Conservation (phyloP, 495 filamentous ascomycete genomes). For the Hypoxylon lienhwacheense region DNA sequence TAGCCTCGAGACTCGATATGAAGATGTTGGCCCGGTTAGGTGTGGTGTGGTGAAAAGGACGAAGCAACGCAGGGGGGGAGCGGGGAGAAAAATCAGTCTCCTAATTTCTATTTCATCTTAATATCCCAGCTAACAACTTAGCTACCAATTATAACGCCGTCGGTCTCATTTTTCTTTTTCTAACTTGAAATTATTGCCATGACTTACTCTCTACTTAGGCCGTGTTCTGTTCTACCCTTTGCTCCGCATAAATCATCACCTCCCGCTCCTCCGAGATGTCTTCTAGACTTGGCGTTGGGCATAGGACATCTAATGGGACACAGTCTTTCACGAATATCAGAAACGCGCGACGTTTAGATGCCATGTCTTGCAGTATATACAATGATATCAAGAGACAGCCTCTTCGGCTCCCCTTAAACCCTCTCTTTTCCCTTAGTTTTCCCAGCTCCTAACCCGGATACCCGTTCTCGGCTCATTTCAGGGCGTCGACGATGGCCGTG, state of each 20-base stretch:
- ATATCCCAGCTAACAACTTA: conserved; percentile 20
- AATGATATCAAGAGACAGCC: conserved; percentile 13
- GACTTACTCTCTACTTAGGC: conserved; percentile 17
- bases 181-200: conserved; percentile 14
- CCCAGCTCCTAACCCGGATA: neutral
- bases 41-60: neutral
- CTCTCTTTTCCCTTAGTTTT: conserved; percentile 1
- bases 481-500: conserved; percentile 56
- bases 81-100: neutral
- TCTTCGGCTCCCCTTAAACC: neutral
- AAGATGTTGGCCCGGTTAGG: neutral
- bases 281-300: neutral
- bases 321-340: neutral
- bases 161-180: conserved; percentile 21
- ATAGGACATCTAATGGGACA: neutral
- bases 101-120: conserved; percentile 8
- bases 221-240: neutral
- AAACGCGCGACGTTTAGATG: conserved; percentile 23
- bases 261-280: neutral
- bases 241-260: no score
- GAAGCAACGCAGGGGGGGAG: neutral
- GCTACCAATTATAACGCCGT: no score
- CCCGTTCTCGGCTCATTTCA: conserved; percentile 38
- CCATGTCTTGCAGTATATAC: conserved; percentile 24
- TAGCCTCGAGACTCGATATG: neutral